These are phyloP conservation scores for Lactuca sativa DNA, from an alignment of 129 eudicot genomes.

Conservation along the genomic window DNA sequence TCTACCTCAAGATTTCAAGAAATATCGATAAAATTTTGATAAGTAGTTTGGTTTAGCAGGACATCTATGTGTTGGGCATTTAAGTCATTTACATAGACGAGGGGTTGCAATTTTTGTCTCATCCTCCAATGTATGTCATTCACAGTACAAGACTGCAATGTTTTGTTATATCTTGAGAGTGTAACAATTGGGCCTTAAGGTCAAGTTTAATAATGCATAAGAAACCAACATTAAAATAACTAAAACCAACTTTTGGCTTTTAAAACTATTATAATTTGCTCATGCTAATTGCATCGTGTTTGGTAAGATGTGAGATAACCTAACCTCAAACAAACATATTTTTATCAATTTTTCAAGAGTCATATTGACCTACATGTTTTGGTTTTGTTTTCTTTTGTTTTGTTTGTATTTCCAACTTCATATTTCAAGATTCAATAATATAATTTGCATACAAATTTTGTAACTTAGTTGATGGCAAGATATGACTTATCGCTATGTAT, in stretches of 20 bases:
- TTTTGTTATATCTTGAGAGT: not conserved
- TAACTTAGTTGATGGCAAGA: constrained; percentile 18
- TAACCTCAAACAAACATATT: constrained; percentile 27
- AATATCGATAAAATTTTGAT: not conserved
- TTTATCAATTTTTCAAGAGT: not conserved
- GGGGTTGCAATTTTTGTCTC: too few relatives aligned
- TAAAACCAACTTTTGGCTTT: constrained; percentile 17
- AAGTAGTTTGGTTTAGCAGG: constrained; percentile 8
- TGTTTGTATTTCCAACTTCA: constrained; percentile 11
- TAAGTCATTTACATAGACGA: too few relatives aligned
- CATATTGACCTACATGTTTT: constrained; percentile 13
- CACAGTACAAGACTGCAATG: too few relatives aligned
- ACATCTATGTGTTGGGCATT: not conserved
- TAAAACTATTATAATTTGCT: constrained; percentile 18
- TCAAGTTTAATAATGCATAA: constrained; percentile 18
- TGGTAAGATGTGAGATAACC: constrained; percentile 25
- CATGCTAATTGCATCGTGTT: constrained; percentile 30
- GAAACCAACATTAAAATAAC: not conserved
- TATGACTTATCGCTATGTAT: constrained; percentile 13
- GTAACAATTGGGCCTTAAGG: not conserved
- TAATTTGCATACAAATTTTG: constrained; percentile 16
- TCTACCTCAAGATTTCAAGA: constrained; percentile 2
- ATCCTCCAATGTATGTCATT: too few relatives aligned
- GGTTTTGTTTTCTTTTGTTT: constrained; percentile 10
- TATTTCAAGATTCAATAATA: constrained; percentile 10